Conservation (phyloP, 352 stramenopile genomes). For the Phytophthora sansomeana region DNA sequence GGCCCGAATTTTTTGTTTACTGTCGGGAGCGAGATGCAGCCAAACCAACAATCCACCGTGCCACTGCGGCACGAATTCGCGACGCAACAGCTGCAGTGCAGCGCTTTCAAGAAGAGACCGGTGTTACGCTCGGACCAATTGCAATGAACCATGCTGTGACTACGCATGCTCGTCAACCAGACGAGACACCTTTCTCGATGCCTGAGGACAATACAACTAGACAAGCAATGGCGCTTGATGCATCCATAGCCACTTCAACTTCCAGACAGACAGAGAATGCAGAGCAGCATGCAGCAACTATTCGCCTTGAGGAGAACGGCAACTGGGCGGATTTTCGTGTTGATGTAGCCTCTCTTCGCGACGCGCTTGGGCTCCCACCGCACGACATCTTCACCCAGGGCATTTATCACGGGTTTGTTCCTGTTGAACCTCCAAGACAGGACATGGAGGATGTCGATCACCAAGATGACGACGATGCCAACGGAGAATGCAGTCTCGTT, state of each 20-base stretch:
- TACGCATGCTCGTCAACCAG: no score
- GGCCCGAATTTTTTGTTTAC: background rate
- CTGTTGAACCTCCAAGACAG: background rate
- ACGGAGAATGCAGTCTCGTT: no score
- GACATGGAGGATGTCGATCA: conserved; percentile 2
- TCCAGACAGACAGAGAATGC: no score
- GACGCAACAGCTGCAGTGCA: background rate
- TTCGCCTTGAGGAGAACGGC: background rate
- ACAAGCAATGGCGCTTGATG: no score
- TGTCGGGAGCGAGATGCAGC: background rate
- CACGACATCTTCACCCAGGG: background rate
- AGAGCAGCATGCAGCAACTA: background rate
- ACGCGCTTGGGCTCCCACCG: no score
- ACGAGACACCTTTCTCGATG: no score
- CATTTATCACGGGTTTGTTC: background rate
- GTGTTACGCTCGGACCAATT: no score
- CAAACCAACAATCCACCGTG: background rate
- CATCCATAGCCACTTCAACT: no score
- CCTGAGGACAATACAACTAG: no score
- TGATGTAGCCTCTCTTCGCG: background rate
- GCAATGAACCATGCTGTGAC: no score
- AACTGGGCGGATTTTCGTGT: background rate
- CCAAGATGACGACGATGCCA: no score
- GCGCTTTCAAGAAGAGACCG: background rate
- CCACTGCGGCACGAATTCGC: background rate